Evolutionary conservation across 345 rosid genomes (phyloP).

Genomic region (Salix arbutifolia): DNA sequence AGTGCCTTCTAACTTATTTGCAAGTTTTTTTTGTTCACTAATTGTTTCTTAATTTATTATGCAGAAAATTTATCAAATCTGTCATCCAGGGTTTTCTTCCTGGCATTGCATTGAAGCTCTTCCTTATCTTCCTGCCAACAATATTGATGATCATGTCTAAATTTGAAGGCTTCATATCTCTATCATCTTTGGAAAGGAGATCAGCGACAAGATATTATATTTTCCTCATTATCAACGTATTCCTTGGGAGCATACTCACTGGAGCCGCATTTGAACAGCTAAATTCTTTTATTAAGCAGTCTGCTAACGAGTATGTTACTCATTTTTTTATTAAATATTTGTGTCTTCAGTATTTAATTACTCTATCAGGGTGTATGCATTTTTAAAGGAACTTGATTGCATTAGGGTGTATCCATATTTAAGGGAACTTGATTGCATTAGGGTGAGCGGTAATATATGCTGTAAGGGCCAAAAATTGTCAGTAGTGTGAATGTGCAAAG

Average conservation of each 20-base stretch:
- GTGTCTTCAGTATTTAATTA: too few species aligned
- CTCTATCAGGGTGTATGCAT: not conserved
- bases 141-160: slow-evolving; percentile 95
- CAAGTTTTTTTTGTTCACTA: not conserved
- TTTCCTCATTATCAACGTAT: slow-evolving; percentile 76
- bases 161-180: slow-evolving; percentile 79
- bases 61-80: slow-evolving; percentile 64
- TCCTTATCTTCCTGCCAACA: slow-evolving; percentile 87
- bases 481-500: too few species aligned
- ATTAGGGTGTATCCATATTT: too few species aligned
- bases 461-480: too few species aligned
- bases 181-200: slow-evolving; percentile 79
- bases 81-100: slow-evolving; percentile 82
- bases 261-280: slow-evolving; percentile 88
- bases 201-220: slow-evolving; percentile 80
- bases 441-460: too few species aligned
- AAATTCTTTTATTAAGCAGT: slow-evolving; percentile 52
- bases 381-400: not conserved
- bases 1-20: not conserved
- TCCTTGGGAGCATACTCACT: slow-evolving; percentile 61
- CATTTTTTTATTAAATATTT: not conserved
- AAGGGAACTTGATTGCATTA: too few species aligned
- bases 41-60: not conserved
- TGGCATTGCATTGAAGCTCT: slow-evolving; percentile 85
- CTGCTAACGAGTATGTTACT: slow-evolving; percentile 58